Conservation (phyloP, 768 basidiomycete genomes). For the Omphalotus guepiniiformis region DNA sequence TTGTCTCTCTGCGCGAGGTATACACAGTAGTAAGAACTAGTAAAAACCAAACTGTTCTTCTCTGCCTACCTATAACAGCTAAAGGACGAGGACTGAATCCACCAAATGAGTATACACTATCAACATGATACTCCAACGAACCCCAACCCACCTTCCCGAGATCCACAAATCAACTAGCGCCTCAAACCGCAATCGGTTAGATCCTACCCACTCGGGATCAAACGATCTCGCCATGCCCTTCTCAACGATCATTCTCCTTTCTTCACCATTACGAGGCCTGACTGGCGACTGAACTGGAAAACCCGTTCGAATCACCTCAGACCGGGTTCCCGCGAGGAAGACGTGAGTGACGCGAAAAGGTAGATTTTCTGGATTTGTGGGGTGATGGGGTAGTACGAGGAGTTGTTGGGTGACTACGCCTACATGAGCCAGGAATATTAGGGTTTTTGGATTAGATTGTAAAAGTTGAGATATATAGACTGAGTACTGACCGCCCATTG, state of each 20-base stretch:
- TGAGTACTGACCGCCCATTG: constrained; percentile 23
- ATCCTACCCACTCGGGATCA: constrained; percentile 2
- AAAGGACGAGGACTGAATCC: background rate
- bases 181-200: constrained; percentile 1
- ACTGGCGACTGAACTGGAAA: background rate
- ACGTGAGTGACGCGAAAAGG: constrained; percentile 24
- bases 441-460: no score
- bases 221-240: background rate
- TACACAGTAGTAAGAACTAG: background rate
- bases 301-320: constrained; percentile 9
- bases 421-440: no score
- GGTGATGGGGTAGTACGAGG: constrained; percentile 22
- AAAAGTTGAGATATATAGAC: background rate
- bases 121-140: background rate
- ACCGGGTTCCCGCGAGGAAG: constrained; percentile 15
- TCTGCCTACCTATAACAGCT: constrained; percentile 5
- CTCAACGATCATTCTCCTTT: background rate
- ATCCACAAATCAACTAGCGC: background rate
- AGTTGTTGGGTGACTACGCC: constrained; percentile 23
- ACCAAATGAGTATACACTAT: background rate
- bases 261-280: background rate
- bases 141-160: background rate
- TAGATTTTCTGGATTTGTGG: constrained; percentile 15
- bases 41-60: no score
- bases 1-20: constrained; percentile 11